phyloP scores from a whole-genome alignment of 2,329 filamentous ascomycete species.

The Trichoderma cornu-damae region DNA sequence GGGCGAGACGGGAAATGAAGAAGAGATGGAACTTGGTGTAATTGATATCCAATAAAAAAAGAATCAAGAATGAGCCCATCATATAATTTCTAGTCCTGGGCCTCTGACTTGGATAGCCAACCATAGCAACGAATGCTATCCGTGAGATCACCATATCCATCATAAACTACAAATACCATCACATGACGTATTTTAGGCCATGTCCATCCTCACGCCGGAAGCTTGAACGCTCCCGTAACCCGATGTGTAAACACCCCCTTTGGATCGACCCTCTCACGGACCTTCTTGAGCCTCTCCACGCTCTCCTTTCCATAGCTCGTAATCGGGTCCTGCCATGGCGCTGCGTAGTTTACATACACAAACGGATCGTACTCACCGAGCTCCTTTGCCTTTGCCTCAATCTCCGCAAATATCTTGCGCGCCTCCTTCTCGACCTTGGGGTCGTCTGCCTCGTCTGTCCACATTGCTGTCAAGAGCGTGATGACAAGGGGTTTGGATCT shows the following conservation, averaged over 20 bases:
- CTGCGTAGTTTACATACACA: slow-evolving; percentile 17
- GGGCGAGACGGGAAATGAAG: not conserved
- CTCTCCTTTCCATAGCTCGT: not conserved
- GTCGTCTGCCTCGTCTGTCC: slow-evolving; percentile 10
- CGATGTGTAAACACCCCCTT: slow-evolving; percentile 1
- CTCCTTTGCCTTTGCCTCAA: not conserved
- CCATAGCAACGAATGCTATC: not conserved
- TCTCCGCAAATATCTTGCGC: not conserved
- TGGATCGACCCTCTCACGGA: not conserved
- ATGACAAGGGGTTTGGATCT: not conserved
- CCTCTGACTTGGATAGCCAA: not conserved
- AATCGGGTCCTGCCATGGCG: slow-evolving; percentile 6
- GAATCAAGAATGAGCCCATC: not conserved
- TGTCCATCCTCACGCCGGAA: not conserved
- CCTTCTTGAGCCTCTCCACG: not conserved
- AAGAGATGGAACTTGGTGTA: not conserved
- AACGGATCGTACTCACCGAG: slow-evolving; percentile 15
- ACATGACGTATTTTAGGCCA: not conserved
- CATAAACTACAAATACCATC: not conserved
- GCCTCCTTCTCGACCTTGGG: not conserved
- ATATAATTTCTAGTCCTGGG: not conserved
- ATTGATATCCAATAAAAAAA: not conserved
- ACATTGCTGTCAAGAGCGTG: not conserved
- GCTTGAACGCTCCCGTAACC: slow-evolving; percentile 3
- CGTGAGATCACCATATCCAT: not conserved